Conservation (phyloP, 192 early-diverging fungal species). For the Rhizoclosmatium sp. region DNA sequence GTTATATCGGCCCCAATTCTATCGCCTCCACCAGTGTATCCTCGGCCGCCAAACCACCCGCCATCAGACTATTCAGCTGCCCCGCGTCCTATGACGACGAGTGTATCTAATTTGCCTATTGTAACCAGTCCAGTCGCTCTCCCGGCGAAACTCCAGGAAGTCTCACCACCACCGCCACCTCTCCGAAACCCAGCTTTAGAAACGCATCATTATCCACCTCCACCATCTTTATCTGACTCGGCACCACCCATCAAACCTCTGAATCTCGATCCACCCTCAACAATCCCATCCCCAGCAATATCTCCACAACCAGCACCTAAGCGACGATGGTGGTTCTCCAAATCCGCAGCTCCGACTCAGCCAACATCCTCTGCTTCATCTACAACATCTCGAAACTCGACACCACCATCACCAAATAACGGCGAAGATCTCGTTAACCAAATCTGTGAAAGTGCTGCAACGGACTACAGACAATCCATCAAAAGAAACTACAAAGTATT, state of each 20-base stretch:
- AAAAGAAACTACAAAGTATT: conserved; percentile 25
- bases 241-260: neutral
- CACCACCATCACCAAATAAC: neutral
- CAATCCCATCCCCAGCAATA: neutral
- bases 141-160: no score
- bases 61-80: neutral
- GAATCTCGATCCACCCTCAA: neutral
- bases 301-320: conserved; percentile 11
- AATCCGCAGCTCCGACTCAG: neutral
- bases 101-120: no score
- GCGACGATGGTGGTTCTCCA: conserved; percentile 26
- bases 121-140: no score
- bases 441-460: conserved; percentile 13
- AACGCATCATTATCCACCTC: neutral
- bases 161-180: neutral
- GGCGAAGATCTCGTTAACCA: conserved; percentile 13
- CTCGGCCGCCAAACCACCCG: neutral
- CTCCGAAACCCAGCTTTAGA: neutral
- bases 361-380: neutral
- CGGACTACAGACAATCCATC: neutral
- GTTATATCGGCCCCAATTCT: neutral
- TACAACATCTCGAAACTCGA: neutral
- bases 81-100: neutral
- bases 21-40: neutral
- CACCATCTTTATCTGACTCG: neutral